These are phyloP conservation scores for Gracilaria domingensis DNA, from an alignment of 23 red algal species.

Conservation along the genomic window DNA sequence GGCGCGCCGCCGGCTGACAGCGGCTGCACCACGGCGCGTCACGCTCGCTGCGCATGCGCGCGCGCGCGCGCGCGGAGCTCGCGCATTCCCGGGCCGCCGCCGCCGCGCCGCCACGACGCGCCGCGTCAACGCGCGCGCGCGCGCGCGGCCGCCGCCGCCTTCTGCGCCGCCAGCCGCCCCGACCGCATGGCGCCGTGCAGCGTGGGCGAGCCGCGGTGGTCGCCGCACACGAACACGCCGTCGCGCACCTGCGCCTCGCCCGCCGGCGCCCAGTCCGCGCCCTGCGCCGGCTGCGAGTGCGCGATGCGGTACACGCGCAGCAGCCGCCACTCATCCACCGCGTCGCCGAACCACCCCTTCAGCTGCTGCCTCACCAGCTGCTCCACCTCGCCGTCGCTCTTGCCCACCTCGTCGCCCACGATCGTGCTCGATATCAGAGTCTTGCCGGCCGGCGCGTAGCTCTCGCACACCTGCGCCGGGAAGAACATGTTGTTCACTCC, in stretches of 20 bases:
- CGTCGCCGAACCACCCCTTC: constrained; percentile 72
- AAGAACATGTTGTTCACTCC: constrained; percentile 92
- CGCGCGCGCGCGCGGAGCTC: background rate
- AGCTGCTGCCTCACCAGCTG: constrained; percentile 65
- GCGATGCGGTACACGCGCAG: constrained; percentile 62
- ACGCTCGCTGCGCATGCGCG: too few species aligned
- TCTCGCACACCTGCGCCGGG: constrained; percentile 65
- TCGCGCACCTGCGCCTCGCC: background rate
- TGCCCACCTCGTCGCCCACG: constrained; percentile 38
- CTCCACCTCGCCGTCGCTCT: constrained; percentile 54
- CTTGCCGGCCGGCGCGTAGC: constrained; percentile 79
- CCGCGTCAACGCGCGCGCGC: background rate
- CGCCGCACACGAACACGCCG: constrained; percentile 71
- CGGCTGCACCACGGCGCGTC: too few species aligned
- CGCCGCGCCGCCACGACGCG: too few species aligned
- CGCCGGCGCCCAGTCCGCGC: background rate
- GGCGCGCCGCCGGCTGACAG: background rate
- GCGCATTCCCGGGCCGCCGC: background rate
- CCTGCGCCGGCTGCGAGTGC: constrained; percentile 57
- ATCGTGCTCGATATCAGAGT: constrained; percentile 85
- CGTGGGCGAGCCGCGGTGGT: constrained; percentile 59
- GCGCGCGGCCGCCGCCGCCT: constrained; percentile 8
- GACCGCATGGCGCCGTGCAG: constrained; percentile 65
- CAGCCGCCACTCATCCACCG: constrained; percentile 81
- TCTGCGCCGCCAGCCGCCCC: constrained; percentile 41